A percentile compares a stretch with the other conserved stretches of the same genome.
phyloP scores from a whole-genome alignment of 768 basidiomycete genomes.

The Tulasnella calospora region DNA sequence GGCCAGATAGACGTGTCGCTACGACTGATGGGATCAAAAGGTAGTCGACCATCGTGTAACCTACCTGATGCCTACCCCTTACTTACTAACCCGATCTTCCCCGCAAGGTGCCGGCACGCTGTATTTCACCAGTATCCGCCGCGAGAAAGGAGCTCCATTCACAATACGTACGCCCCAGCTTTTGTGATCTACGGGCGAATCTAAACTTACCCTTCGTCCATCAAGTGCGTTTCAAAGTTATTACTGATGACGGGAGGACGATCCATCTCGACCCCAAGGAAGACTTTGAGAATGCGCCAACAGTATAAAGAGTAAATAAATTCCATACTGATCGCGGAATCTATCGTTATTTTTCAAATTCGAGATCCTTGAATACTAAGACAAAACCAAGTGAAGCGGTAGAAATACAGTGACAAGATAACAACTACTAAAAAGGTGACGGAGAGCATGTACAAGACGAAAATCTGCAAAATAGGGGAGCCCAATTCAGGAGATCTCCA shows the following conservation, averaged over 20 bases:
- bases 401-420: conserved; percentile 12
- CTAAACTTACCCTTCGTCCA: not conserved
- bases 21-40: conserved; percentile 27
- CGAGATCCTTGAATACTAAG: conserved; percentile 1
- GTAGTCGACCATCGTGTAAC: not conserved
- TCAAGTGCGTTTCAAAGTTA: conserved; percentile 31
- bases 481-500: not conserved
- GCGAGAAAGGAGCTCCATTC: conserved; percentile 30
- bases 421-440: not conserved
- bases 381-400: not conserved
- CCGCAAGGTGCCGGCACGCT: conserved; percentile 29
- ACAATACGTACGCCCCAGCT: conserved; percentile 25
- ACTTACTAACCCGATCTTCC: too few relatives aligned
- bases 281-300: not conserved
- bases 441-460: not conserved
- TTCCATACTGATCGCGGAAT: not conserved
- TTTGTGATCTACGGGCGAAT: not conserved
- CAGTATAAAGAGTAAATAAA: not conserved
- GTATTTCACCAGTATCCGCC: conserved; percentile 31
- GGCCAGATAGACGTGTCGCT: conserved; percentile 24
- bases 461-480: not conserved
- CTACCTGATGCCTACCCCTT: not conserved
- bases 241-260: conserved; percentile 27
- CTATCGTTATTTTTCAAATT: conserved; percentile 8
- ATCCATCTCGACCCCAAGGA: conserved; percentile 22